A percentile compares a stretch with the other conserved stretches of the same genome.
phyloP scores from a whole-genome alignment of 768 basidiomycete genomes.

The Russula brevipes region DNA sequence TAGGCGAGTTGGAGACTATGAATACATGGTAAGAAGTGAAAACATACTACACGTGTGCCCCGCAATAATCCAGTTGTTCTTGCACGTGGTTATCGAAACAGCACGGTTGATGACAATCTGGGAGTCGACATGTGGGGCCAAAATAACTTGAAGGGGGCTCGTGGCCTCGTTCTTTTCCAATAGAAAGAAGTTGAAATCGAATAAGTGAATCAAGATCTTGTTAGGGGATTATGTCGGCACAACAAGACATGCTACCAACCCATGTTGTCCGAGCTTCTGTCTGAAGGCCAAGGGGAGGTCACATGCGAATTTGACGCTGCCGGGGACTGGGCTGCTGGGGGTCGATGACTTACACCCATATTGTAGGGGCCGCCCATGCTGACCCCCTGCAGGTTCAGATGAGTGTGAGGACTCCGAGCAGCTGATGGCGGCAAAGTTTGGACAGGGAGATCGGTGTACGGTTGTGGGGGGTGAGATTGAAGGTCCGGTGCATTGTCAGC shows the following conservation, averaged over 20 bases:
- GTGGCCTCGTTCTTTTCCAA: not conserved
- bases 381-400: not conserved
- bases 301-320: not conserved
- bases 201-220: not conserved
- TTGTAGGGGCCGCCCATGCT: no score
- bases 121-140: not conserved
- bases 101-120: not conserved
- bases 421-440: no score
- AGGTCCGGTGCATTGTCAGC: no score
- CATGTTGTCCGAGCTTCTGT: no score
- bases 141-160: not conserved
- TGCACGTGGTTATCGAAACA: not conserved
- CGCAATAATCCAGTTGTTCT: conserved; percentile 10
- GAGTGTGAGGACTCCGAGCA: no score
- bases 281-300: not conserved
- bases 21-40: not conserved
- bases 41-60: not conserved
- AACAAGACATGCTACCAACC: no score
- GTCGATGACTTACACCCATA: not conserved
- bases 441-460: no score
- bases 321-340: not conserved
- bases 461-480: no score
- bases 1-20: not conserved
- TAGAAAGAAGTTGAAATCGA: not conserved
- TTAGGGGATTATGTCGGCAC: no score